Base-by-base conservation (phyloP, 345 rosid genomes). In the Eucalyptus dawsonii region DNA sequence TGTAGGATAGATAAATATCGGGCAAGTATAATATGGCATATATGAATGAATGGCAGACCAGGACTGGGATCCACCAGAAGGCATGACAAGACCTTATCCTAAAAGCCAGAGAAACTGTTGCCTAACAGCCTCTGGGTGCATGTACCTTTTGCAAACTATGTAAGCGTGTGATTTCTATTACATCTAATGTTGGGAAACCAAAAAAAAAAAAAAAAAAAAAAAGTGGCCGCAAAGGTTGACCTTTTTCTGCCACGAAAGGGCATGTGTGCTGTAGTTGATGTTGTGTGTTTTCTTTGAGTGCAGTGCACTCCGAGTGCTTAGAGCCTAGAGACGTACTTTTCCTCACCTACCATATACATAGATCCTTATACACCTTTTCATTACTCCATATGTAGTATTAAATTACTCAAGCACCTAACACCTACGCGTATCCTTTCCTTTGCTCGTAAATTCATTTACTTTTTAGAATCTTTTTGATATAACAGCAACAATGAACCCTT, bases 151-250 rank as follows among this genome's bases (percentile, higher is more conserved):
- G 69, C 86, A 91, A 90, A 89, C 49, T 54, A 22, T 40, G 65
- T 50, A 90, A 89, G 91, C 89, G 91, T 60, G 89, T 86, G 34
- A 49, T 86, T 50, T 49, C 87, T 50, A 37, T 76, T 37, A 11
- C 47, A 72, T 76, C 27, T 49, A 86, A 86, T 31, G 54, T 54
- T 49, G 54, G 90, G 90, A 72, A 92, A 60, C 45, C 17, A 72
- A 10, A 37, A 72, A 19, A 72, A 34, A 34, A 34, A 19, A 72
- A 34, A 34, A 34, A 34, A 69, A 69, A 34, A 22, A 56, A 56
- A 37, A 76, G 83, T 88, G 89, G 97, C 98, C 96, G 98, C 91
- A 97, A 97, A 97, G 95, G 94, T 95, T 95, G 99, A 97, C 98
- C 87, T 37, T 95, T 93, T 95, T 92, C 90, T 92, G 94, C 92